Evolutionary conservation across 2,329 filamentous ascomycete genomes (phyloP), one percentile per base, ranked within the genome.

Genomic region (Colletotrichum siamense): DNA sequence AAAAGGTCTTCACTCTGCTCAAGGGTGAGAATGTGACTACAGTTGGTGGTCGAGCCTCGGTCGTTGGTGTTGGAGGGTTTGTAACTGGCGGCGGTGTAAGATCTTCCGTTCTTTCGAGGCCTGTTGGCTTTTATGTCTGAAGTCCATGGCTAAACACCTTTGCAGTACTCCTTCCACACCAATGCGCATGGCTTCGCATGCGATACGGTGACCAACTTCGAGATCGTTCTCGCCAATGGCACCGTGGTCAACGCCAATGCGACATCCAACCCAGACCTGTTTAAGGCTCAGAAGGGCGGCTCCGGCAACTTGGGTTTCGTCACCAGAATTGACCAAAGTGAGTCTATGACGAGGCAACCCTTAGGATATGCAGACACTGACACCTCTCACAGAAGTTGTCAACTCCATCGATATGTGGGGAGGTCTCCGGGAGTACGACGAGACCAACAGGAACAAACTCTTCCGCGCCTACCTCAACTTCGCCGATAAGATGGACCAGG

Each of bases 261-360:
- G 0, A 63, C 80, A 0, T 72, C 83, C 9, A 83, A 89, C 68
- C 13, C 79, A 0, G 87, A 89, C 52, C 82, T 90, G 1, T 89
- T 82, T 80, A 84, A 84, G 71, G 88, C 87, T 1, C 81, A 89
- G 3, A 86, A 87, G 71, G 88, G 88, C 8, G 88, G 88, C n/a
- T 84, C 84, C 6, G 85, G 83, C 59, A 90, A 89, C 79, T 85
- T 88, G 61, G 87, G 86, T n/a, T 82, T 86, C 69, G 81, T 84
- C 22, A 83, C 86, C 16, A 77, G 79, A 13, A 68, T 82, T 8
- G 81, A 83, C 59, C 73, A 66, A 16, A 44, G 73, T 68, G 22
- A 67, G 72, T 71, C 2, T 10, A 22, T 24, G 8, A 1, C 9
- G 55, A 18, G 24, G 2, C 24, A 13, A 0, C 0, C 1, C 26